Evolutionary conservation across 208 protist species (phyloP), one percentile per base, ranked within the genome.

Genomic region (Acanthamoeba quina): DNA sequence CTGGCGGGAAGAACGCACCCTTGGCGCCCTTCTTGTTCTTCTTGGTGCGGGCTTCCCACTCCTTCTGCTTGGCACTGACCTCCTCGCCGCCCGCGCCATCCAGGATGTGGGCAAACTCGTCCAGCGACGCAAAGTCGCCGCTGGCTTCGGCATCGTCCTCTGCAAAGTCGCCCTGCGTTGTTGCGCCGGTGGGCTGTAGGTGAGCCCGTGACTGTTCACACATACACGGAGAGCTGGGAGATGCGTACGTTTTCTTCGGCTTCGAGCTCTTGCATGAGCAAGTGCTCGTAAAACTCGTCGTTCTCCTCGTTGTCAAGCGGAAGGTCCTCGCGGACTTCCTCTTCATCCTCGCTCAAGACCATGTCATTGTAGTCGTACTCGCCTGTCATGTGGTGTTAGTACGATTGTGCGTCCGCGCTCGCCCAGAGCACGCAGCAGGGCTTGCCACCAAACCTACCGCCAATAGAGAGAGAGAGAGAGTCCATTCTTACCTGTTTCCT

Each of bases 331-430:
- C 68, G 13, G 9, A 80, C 44, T 19, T 93, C 89, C 6, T 78
- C 89, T 24, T 93, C 89, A 24, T 93, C 89, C 47, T 93, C 89
- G 44, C 60, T 72, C 56, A 93, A 21, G 26, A 4, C 66, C 41
- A 93, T 54, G 29, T 93, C 89, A 13, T 93, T 29, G 89, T 93
- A 93, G 68, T 93, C 68, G 29, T 82, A 93, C 66, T 93, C 89
- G 13, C 66, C 89, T 47, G 89, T 49, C 31, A 54, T 6, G 31
- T 37, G 29, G n/a, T 41, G 37, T 6, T 7, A 13, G 15, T 37
- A 7, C 21, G 58, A n/a, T 64, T 9, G 58, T 64, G 58, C 21
- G 0, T 21, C 3, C 13, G 19, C 26, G 54, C 3, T n/a, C 41
- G 82, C 31, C 54, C 49, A 5, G 34, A 6, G 1, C 44, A n/a